Evolutionary conservation across 1,284 basidiomycete genomes (phyloP), one percentile per base, ranked within the genome.

Genomic region (Ustanciosporium gigantosporum): DNA sequence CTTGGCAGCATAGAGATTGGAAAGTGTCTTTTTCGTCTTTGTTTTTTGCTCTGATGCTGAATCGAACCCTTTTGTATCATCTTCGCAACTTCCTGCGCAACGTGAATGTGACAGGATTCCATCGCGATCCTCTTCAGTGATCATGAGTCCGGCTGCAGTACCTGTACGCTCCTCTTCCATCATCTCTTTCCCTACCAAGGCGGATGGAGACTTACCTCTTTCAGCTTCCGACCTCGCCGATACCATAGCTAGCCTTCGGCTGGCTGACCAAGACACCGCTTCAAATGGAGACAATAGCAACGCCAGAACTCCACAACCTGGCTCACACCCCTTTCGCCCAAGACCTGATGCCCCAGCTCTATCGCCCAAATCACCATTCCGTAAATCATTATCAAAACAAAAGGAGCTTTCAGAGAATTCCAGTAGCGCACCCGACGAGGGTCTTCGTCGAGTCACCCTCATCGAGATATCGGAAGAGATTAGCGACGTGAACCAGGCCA

Each of bases 151-250:
- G 11, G 36, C 44, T n/a, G 36, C 41, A 0, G 55, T 59, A 2
- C 61, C 61, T 16, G 41, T 43, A 21, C 61, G 61, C 16, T 34
- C 24, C 5, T 65, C 61, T 1, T 65, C 51, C 23, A 55, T 65
- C 34, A 23, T 36, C 25, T 17, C 47, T 21, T 38, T 11, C 20
- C 5, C 15, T 36, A 4, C 36, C 21, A 7, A 19, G 34, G 6
- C 46, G 43, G 9, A 32, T 51, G 7, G 9, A 8, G 32, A 17
- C 32, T 9, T 34, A 8, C 45, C 55, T 5, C 41, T 41, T 5
- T 44, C 41, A 9, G 51, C 62, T 8, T 66, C 62, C 25, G 62
- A 66, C 19, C 62, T 66, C 9, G 62, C 62, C 8, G 57, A 66
- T 22, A 60, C 51, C 14, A 66, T 66, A 16, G 62, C 62, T 8